Base-by-base conservation (phyloP, 2,329 filamentous ascomycete species). In the Lasiodiplodia theobromae region DNA sequence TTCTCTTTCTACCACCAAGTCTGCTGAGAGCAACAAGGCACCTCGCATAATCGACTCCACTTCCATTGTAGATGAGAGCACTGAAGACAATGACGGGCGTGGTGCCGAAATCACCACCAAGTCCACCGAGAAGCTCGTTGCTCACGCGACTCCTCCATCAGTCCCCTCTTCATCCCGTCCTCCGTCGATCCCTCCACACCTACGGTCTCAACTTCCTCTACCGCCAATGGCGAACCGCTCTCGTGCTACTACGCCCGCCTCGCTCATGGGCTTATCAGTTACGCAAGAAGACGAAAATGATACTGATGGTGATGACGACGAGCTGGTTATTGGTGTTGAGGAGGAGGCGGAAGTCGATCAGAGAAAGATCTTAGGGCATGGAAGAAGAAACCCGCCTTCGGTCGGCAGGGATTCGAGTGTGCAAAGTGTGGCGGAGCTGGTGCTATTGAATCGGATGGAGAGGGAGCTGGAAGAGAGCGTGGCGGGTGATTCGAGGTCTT, bases 321-420 rank as follows among this genome's bases (percentile, higher is more conserved):
- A 25, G 3, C 47, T 49, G 14, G 2, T 64, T 5, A 31, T 64
- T n/a, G 60, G 31, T 2, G 60, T 11, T 14, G 58, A 49, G n/a
- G 60, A 64, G 12, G 11, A 23, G 60, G 25, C 31, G 31, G 60
- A 64, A 47, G 18, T 25, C 4, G 60, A 64, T 37, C 52, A 5
- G n/a, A 31, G 60, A 3, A 21, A n/a, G n/a, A 23, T 64, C 18
- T 21, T 64, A 8, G 60, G 60, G 14, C n/a, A 31, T 10, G 47
- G 44, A 2, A 34, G 60, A 21, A 31, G 44, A 18, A n/a, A n/a
- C 1, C 21, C 44, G 8, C 11, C 18, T 8, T 8, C 31, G 28
- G n/a, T 4, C n/a, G 40, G 28, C 11, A 51, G 25, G 40, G 18
- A 25, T 2, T 52, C 58, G 40, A 10, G 47, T 28, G 21, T 38